Evolutionary conservation across 2,329 filamentous ascomycete species (phyloP).

Genomic region (Microdochium bolleyi): DNA sequence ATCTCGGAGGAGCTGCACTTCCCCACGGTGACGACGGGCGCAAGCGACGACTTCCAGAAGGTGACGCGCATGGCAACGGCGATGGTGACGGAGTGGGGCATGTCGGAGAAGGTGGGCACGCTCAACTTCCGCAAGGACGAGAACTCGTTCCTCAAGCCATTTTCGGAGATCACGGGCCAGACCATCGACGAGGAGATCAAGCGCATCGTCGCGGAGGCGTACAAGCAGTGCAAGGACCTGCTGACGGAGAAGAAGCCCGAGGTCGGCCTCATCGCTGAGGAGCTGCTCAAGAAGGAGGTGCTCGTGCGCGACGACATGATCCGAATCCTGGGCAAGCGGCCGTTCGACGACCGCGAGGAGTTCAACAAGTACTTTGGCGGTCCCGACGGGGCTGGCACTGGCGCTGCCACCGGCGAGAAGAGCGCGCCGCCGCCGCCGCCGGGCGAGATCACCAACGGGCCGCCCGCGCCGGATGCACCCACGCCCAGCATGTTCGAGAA

Average conservation of each 20-base stretch:
- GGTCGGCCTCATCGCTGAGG: conserved; percentile 84
- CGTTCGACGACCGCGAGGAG: conserved; percentile 78
- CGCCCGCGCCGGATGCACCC: conserved; percentile 24
- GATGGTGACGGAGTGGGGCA: conserved; percentile 99
- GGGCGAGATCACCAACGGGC: conserved; percentile 26
- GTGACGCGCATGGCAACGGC: conserved; percentile 91
- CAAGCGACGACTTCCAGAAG: conserved; percentile 97
- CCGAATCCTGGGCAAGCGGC: conserved; percentile 73
- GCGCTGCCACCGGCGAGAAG: conserved; percentile 32
- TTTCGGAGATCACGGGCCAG: conserved; percentile 88
- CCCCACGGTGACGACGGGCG: conserved; percentile 89
- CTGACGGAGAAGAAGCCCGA: conserved; percentile 81
- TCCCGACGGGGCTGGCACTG: too few species aligned
- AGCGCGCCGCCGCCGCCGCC: conserved; percentile 50
- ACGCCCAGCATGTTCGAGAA: conserved; percentile 17
- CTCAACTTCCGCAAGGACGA: conserved; percentile 83
- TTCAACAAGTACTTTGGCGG: conserved; percentile 91
- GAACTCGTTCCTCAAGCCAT: conserved; percentile 84
- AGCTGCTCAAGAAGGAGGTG: conserved; percentile 86
- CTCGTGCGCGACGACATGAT: conserved; percentile 89
- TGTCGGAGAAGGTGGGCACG: conserved; percentile 90
- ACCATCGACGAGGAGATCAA: conserved; percentile 89
- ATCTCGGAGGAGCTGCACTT: conserved; percentile 97
- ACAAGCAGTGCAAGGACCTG: conserved; percentile 80
- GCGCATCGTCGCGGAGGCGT: conserved; percentile 85